Evolutionary conservation across 768 basidiomycete genomes (phyloP).

Genomic region (Boletus rex-veris): DNA sequence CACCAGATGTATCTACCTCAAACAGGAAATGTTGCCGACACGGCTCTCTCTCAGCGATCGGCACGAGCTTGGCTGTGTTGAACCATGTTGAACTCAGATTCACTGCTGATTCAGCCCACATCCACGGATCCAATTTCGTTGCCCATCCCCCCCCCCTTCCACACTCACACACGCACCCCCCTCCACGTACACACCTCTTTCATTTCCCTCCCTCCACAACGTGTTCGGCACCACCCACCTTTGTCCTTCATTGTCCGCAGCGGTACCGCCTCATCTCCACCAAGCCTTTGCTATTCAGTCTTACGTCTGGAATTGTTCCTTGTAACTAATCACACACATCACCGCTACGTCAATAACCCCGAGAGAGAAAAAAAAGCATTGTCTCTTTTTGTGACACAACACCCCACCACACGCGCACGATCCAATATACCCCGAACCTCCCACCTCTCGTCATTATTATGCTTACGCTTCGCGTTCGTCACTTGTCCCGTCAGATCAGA

Average conservation of each 20-base stretch:
- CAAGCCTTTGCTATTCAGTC: background rate
- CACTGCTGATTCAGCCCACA: slow-evolving; percentile 24
- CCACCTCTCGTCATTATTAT: slow-evolving; percentile 10
- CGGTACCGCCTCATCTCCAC: slow-evolving; percentile 24
- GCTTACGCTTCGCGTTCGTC: slow-evolving; percentile 4
- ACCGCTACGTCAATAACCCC: background rate
- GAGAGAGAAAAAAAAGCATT: background rate
- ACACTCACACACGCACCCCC: background rate
- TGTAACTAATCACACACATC: slow-evolving; percentile 15
- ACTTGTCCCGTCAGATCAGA: too few species aligned
- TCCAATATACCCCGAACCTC: slow-evolving; percentile 3
- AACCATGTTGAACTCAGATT: slow-evolving; percentile 17
- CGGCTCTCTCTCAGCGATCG: slow-evolving; percentile 27
- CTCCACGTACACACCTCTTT: slow-evolving; percentile 9
- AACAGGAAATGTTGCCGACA: slow-evolving; percentile 29
- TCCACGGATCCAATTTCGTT: slow-evolving; percentile 7
- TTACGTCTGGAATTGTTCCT: slow-evolving; percentile 16
- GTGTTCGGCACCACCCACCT: slow-evolving; percentile 15
- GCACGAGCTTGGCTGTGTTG: slow-evolving; percentile 27
- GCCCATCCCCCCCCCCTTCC: background rate
- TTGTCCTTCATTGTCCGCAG: slow-evolving; percentile 11
- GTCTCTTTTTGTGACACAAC: background rate
- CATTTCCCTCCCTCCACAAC: slow-evolving; percentile 16
- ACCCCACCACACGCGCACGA: background rate
- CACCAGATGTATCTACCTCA: slow-evolving; percentile 31